Percentiles rank a stretch among this genome's conserved stretches.
phyloP scores from a whole-genome alignment of 345 rosid species.

The Cardiospermum halicacabum region DNA sequence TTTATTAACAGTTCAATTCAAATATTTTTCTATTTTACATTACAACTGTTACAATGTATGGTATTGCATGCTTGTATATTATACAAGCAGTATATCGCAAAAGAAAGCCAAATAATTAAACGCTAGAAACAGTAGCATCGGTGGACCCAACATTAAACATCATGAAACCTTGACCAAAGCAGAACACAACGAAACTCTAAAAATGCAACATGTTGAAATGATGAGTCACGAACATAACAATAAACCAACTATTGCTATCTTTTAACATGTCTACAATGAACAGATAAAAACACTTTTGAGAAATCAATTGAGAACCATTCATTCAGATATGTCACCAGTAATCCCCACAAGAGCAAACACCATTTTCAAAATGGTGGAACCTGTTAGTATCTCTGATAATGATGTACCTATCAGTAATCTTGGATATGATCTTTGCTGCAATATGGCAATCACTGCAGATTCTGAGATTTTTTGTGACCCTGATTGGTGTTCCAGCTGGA shows the following conservation, averaged over 20 bases:
- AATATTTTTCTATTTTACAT: no score
- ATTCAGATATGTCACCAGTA: slow-evolving; percentile 40
- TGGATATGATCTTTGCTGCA: slow-evolving; percentile 65
- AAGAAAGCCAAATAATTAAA: no score
- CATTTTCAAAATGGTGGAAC: slow-evolving; percentile 58
- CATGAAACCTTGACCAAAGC: slow-evolving; percentile 61
- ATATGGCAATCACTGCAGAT: slow-evolving; percentile 73
- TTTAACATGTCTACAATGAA: no score
- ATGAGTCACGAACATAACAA: no score
- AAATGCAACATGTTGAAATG: no score
- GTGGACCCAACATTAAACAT: slow-evolving; percentile 51
- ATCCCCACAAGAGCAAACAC: slow-evolving; percentile 69
- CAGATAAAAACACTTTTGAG: background rate
- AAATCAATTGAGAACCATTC: background rate
- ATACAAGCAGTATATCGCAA: no score
- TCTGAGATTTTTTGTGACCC: slow-evolving; percentile 73
- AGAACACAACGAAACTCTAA: no score
- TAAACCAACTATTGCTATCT: no score
- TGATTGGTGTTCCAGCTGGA: slow-evolving; percentile 33
- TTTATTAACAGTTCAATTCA: no score
- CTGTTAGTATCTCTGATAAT: slow-evolving; percentile 56
- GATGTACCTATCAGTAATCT: slow-evolving; percentile 52
- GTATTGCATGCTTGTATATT: no score
- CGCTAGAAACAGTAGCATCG: slow-evolving; percentile 29
- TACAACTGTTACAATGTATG: no score